Evolutionary conservation across 2,329 filamentous ascomycete species (phyloP).

Genomic region (Cladorrhinum sp.): DNA sequence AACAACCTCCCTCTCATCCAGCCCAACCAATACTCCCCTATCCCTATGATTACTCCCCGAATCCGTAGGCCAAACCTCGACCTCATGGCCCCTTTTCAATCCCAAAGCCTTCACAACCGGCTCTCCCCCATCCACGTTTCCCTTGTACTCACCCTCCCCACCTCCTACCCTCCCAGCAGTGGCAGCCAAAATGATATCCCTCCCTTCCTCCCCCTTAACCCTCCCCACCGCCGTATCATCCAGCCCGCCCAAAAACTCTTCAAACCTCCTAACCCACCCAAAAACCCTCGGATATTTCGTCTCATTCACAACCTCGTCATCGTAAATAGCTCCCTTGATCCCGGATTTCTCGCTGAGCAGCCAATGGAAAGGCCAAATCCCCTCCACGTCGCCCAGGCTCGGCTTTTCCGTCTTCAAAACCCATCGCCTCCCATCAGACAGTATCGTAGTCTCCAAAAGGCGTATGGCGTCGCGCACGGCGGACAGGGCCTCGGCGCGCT

Average conservation of each 20-base stretch:
- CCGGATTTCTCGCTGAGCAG: conserved; percentile 36
- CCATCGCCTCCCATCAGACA: conserved; percentile 67
- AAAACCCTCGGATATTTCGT: conserved; percentile 57
- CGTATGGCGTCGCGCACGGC: conserved; percentile 53
- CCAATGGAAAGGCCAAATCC: conserved; percentile 68
- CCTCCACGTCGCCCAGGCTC: conserved; percentile 65
- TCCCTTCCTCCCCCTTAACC: conserved; percentile 40
- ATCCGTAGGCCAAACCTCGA: conserved; percentile 62
- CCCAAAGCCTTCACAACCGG: conserved; percentile 42
- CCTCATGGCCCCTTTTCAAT: conserved; percentile 50
- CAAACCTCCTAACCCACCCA: conserved; percentile 63
- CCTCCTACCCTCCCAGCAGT: conserved; percentile 47
- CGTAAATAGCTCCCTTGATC: conserved; percentile 40
- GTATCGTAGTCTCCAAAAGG: conserved; percentile 58
- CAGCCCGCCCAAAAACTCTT: conserved; percentile 40
- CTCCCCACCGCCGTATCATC: not conserved
- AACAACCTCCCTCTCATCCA: conserved; percentile 55
- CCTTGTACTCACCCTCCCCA: conserved; percentile 36
- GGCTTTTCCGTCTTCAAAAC: conserved; percentile 52
- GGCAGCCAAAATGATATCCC: conserved; percentile 41
- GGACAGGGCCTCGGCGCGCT: conserved; percentile 53
- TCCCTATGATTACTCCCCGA: conserved; percentile 59
- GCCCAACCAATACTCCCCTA: conserved; percentile 50
- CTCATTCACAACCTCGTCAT: conserved; percentile 50
- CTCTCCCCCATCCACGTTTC: conserved; percentile 47